Base-by-base conservation (phyloP, 1,284 basidiomycete species). In the Ustanciosporium gigantosporum region DNA sequence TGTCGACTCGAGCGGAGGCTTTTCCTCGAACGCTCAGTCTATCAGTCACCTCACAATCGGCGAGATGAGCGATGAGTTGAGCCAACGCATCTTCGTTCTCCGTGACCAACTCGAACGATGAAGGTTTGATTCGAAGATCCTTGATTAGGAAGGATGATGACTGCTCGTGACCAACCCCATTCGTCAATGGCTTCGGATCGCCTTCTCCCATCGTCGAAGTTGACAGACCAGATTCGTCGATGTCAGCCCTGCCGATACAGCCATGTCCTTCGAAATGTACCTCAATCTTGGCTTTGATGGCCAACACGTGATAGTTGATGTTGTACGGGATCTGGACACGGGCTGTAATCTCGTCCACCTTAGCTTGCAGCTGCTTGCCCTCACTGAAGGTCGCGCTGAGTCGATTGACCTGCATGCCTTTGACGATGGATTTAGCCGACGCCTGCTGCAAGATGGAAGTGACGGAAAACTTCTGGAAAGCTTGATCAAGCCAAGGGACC, bases 401-500 rank as follows among this genome's bases (percentile, higher is more conserved):
- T 25, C 41, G 39, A 45, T 50, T 41, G 35, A 64, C 50, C n/a
- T 47, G 34, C 34, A 62, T 45, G 0, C 20, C 41, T 11, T 35
- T 34, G 31, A 56, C 45, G 36, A 51, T n/a, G 4, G 51, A 48
- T 17, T 47, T 37, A 19, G 37, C 22, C n/a, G n/a, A n/a, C 24
- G 43, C 47, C 35, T 55, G 51, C 4, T 51, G 43, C 7, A 61
- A 37, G 16, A 50, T 14, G 15, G 49, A 52, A n/a, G n/a, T 39
- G 31, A 42, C 46, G 19, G 46, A 35, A 11, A 73, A 47, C 36
- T 52, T 57, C 23, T 58, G 46, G 32, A 73, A 58, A 5, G 70
- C 68, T 24, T 51, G 42, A 35, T 73, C 68, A 11, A 73, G 46
- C 70, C 70, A 73, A 3, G 66, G 53, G 21, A 73, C 62, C 21